These are phyloP conservation scores for Plectosphaerella sp. DNA, from an alignment of 2,329 filamentous ascomycete species.

Conservation along the genomic window DNA sequence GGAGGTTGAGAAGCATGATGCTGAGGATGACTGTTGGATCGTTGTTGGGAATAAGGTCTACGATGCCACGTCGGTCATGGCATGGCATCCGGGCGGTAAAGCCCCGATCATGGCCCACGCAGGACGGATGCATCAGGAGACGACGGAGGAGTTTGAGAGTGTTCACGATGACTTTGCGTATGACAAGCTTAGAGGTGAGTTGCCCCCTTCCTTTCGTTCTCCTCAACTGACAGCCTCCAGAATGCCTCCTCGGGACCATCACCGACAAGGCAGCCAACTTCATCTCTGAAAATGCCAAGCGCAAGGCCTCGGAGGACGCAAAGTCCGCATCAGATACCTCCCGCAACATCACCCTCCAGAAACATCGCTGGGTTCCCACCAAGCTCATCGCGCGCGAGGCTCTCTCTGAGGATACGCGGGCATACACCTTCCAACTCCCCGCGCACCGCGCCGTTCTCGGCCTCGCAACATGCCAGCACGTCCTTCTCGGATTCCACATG, in stretches of 20 bases:
- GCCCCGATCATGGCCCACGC: constrained; percentile 43
- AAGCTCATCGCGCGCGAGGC: constrained; percentile 29
- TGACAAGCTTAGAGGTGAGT: constrained; percentile 37
- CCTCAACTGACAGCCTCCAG: constrained; percentile 18
- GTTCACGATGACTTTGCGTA: constrained; percentile 48
- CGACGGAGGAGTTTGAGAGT: constrained; percentile 42
- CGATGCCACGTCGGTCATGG: constrained; percentile 40
- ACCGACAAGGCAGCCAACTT: constrained; percentile 42
- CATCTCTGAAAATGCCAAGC: constrained; percentile 38
- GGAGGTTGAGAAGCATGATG: constrained; percentile 48
- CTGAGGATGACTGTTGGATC: constrained; percentile 46
- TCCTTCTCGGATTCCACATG: constrained; percentile 49
- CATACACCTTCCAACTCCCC: constrained; percentile 42
- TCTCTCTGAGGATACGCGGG: constrained; percentile 37
- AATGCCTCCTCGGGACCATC: constrained; percentile 43
- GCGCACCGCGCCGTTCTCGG: constrained; percentile 34
- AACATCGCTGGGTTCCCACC: constrained; percentile 41
- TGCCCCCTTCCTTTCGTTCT: neutral
- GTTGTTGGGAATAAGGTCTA: constrained; percentile 47
- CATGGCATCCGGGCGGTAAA: constrained; percentile 45
- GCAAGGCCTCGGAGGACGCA: constrained; percentile 29
- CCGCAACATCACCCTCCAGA: constrained; percentile 29
- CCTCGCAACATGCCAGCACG: constrained; percentile 45
- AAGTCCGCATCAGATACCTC: constrained; percentile 16
- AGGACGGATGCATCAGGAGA: constrained; percentile 42